Base-by-base conservation (phyloP, 306 rosid genomes). In the Hippophae gyantsensis region DNA sequence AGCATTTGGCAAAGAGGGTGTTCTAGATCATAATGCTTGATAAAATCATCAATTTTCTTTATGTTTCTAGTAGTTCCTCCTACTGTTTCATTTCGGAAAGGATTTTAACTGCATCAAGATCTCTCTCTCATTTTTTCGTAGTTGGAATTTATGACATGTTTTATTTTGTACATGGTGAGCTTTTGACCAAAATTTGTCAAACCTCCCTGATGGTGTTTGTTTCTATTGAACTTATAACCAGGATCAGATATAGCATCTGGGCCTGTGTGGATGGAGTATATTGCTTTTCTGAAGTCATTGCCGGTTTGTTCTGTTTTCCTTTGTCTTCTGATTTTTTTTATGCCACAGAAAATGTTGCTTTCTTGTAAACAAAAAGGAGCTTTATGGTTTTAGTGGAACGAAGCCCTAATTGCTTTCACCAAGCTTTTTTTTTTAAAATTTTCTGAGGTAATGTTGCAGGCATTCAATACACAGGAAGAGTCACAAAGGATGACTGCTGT, bases 241-340 rank as follows among this genome's bases (percentile, higher is more conserved):
- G 98, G 98, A 78, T 80, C 78, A 40, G 98, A 90, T 73, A 85
- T 87, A 57, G 78, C 98, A 55, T 87, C 98, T 56, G 98, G 98
- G 54, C 98, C 98, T 13, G 85, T 90, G 50, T 90, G 98, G 98
- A 79, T 81, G 87, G 98, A 90, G 76, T 90, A 90, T 76, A 81
- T 90, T 56, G 42, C 89, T 65, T 87, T 90, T 69, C 72, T 87
- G 52, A 90, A 81, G 75, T 82, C 89, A 45, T 78, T 87, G 72
- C 98, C 90, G 86, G 98, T 90, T 52, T 65, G 85, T 70, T 58
- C 67, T 55, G 59, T 68, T 70, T 56, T 65, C 66, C 43, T 59
- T 6, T 65, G 47, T 69, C 51, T 53, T 69, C 13, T 60, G 65
- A 56, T 64, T 56, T 64, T 49, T 25, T 11, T 56, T 58, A 23